A percentile compares a stretch with the other conserved stretches of the same genome.
These are phyloP conservation scores for Leptodontidium sp. DNA, from an alignment of 2,329 filamentous ascomycete genomes.

Conservation along the genomic window DNA sequence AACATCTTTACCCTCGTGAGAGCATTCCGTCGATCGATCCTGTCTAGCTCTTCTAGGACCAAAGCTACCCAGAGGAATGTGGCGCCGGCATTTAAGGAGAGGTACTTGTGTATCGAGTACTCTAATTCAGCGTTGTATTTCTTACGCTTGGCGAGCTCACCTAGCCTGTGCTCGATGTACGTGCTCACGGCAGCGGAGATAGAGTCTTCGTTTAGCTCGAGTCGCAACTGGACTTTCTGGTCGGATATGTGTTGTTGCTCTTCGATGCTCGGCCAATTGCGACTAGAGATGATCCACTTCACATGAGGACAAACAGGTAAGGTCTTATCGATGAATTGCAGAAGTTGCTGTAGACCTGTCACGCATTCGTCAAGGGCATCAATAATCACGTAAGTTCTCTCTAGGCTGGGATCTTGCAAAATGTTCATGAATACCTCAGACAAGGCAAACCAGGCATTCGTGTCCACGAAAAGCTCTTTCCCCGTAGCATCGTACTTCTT, in stretches of 20 bases:
- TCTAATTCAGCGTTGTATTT: constrained; percentile 15
- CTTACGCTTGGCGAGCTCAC: constrained; percentile 19
- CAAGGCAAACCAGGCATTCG: constrained; percentile 26
- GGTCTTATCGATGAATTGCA: constrained; percentile 25
- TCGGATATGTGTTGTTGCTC: constrained; percentile 13
- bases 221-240: constrained; percentile 17
- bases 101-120: constrained; percentile 6
- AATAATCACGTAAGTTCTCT: constrained; percentile 34
- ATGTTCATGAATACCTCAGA: constrained; percentile 27
- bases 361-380: constrained; percentile 40
- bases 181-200: constrained; percentile 48
- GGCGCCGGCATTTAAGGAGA: constrained; percentile 46
- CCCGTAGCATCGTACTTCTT: constrained; percentile 25
- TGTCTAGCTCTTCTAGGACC: constrained; percentile 43
- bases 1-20: constrained; percentile 36
- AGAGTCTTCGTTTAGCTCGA: constrained; percentile 49
- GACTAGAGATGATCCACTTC: constrained; percentile 36
- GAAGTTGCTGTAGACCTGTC: constrained; percentile 21
- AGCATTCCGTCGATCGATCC: constrained; percentile 34
- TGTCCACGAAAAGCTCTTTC: constrained; percentile 24
- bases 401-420: constrained; percentile 24
- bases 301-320: constrained; percentile 22
- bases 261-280: constrained; percentile 27
- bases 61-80: constrained; percentile 57
- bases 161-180: constrained; percentile 33